Base-by-base conservation (phyloP, 2,329 filamentous ascomycete genomes). In the Fusarium irregulare region DNA sequence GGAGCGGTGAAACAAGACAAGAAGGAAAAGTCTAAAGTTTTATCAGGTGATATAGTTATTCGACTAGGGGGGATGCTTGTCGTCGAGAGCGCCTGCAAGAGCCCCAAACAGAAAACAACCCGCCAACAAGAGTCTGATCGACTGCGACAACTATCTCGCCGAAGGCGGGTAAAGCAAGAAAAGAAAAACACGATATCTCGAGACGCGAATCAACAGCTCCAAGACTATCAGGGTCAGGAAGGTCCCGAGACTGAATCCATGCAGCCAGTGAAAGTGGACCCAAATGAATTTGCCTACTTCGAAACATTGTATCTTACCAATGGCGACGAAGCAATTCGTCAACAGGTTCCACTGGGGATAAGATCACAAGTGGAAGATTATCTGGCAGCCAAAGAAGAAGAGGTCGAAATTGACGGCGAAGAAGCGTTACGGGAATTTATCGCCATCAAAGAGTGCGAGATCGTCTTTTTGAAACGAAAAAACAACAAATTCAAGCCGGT, bases 1-100 rank as follows among this genome's bases (percentile, higher is more conserved):
- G 34, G 34, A 37, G 34, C 18, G 1, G 3, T n/a, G 0, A n/a
- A 0, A n/a, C 34, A 12, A 37, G 34, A n/a, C 0, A 37, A 37
- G 34, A 37, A 37, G 34, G 9, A n/a, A 21, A 21, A 21, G 21
- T 21, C 21, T 21, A 21, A 21, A 21, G 21, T 21, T 21, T 21
- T 21, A 21, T 21, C 21, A 21, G 21, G 21, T 21, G 21, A 21
- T 21, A 21, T 21, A 21, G 21, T 21, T 21, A 21, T 21, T 21
- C 21, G 21, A 21, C 21, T 21, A 21, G 21, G 21, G 21, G 21
- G 21, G 21, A 21, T 21, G 21, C 21, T 23, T 23, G 5, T 23
- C 21, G 21, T 6, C 21, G 21, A 23, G 5, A 7, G 16, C 10
- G 10, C 18, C 10, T 12, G 4, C 13, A 47, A 8, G 45, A 47